Conservation (phyloP, 2,329 filamentous ascomycete genomes). For the Penicillium aurantiogriseum region DNA sequence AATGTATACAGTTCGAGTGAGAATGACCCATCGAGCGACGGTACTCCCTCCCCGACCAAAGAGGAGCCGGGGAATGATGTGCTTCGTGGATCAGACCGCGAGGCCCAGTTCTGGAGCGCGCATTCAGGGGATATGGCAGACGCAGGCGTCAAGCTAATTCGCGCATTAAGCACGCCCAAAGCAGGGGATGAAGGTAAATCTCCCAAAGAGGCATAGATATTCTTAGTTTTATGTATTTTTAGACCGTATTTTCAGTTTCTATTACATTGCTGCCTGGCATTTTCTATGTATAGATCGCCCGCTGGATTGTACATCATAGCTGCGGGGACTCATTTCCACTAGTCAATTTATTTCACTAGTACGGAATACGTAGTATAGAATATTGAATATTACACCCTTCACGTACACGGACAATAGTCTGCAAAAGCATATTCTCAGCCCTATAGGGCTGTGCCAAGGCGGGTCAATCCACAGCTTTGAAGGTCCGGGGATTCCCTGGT, state of each 20-base stretch:
- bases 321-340: neutral
- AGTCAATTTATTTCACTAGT: neutral
- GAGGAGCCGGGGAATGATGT: slow-evolving; percentile 27
- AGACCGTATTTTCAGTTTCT: neutral
- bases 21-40: slow-evolving; percentile 27
- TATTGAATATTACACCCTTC: neutral
- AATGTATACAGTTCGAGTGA: slow-evolving; percentile 32
- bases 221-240: slow-evolving; percentile 1
- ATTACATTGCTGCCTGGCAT: neutral
- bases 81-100: slow-evolving; percentile 37
- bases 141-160: slow-evolving; percentile 53
- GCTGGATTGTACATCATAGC: neutral
- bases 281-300: neutral
- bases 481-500: neutral
- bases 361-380: no score
- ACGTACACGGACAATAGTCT: neutral
- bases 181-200: slow-evolving; percentile 7
- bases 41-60: slow-evolving; percentile 10
- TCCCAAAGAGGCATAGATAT: slow-evolving; percentile 15
- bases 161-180: slow-evolving; percentile 38
- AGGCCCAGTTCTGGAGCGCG: slow-evolving; percentile 54
- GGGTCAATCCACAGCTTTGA: neutral
- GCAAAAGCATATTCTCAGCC: slow-evolving; percentile 20
- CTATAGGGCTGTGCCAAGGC: slow-evolving; percentile 25
- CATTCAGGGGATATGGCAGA: slow-evolving; percentile 53